Conservation (phyloP, 495 filamentous ascomycete species). For the Xylaria acuta region DNA sequence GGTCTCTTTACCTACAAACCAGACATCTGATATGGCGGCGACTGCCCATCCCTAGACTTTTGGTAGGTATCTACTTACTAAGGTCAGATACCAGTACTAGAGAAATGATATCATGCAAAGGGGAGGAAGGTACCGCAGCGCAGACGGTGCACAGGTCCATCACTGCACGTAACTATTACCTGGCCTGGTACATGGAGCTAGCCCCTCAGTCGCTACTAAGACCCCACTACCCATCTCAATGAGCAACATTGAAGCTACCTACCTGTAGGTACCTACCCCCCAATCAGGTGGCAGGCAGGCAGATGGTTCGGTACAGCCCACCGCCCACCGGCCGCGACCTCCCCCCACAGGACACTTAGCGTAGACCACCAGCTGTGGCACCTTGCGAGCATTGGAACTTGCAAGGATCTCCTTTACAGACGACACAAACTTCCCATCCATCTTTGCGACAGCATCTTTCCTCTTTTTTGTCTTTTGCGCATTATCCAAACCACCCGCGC, state of each 20-base stretch:
- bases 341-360: not conserved
- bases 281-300: not conserved
- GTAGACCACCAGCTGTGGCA: not conserved
- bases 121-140: not conserved
- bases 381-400: not conserved
- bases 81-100: not conserved
- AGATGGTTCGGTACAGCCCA: not conserved
- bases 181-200: not conserved
- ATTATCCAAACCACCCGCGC: constrained; percentile 13
- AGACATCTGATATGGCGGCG: not conserved
- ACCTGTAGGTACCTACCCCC: too few relatives aligned
- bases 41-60: not conserved
- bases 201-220: not conserved
- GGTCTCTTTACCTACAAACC: not conserved
- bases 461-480: constrained; percentile 10
- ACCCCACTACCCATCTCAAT: too few relatives aligned
- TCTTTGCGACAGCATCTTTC: constrained; percentile 19
- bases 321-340: not conserved
- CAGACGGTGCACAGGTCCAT: not conserved
- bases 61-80: too few relatives aligned
- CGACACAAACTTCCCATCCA: not conserved
- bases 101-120: constrained; percentile 27
- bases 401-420: not conserved
- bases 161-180: not conserved
- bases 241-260: too few relatives aligned